Evolutionary conservation across 176 grass and related monocot species (phyloP).

Genomic region (Hyparrhenia diplandra): DNA sequence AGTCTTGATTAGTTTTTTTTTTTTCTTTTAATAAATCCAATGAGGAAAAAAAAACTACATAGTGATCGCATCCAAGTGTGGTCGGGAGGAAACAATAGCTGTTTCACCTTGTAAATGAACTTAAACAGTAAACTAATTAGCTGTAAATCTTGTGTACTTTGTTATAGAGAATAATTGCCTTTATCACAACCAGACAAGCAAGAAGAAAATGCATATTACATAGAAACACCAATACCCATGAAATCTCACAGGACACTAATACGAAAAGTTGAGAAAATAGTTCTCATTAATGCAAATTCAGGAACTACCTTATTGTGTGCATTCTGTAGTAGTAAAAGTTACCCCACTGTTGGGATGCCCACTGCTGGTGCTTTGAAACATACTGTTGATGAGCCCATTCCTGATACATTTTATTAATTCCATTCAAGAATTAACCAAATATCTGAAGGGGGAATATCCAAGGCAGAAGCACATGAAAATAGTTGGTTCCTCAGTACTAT

Average conservation of each 20-base stretch:
- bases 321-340: slow-evolving; percentile 90
- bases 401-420: slow-evolving; percentile 34
- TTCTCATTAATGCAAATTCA: neutral
- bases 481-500: neutral
- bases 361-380: slow-evolving; percentile 76
- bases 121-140: neutral
- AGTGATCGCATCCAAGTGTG: neutral
- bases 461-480: neutral
- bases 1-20: neutral
- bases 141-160: neutral
- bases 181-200: neutral
- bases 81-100: neutral
- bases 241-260: neutral
- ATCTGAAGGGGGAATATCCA: neutral
- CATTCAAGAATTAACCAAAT: neutral
- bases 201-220: neutral
- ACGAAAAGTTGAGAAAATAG: slow-evolving; percentile 1
- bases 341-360: slow-evolving; percentile 85
- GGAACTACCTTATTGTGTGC: slow-evolving; percentile 63
- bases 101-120: neutral
- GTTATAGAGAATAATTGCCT: neutral
- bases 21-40: neutral
- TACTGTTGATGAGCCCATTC: slow-evolving; percentile 84
- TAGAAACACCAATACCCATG: neutral
- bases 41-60: neutral